Evolutionary conservation across 257 asterid genomes (phyloP), one percentile per base, ranked within the genome.

Genomic region (Solanum corneliomulleri): DNA sequence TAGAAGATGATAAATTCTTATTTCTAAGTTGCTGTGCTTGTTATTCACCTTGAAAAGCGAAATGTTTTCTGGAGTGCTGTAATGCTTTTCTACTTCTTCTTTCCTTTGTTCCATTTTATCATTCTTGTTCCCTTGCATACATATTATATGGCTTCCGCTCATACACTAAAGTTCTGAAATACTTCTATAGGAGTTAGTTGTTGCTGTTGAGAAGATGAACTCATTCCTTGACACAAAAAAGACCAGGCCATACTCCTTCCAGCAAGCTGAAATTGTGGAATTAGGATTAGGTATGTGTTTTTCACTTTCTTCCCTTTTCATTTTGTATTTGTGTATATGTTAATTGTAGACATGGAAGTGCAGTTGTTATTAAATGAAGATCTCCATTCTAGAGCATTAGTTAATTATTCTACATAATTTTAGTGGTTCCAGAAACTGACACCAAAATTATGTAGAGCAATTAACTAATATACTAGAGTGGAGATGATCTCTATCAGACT

Each of bases 181-280:
- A 47, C 83, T 86, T 72, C n/a, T 64, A 77, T 94, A 96, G 98
- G 98, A 95, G 77, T 95, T 95, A 86, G 27, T 85, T 82, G 87
- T 47, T 82, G 98, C 96, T 21, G 94, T 94, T 85, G 97, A 91
- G 82, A 95, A 95, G 91, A 87, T 96, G 82, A 96, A 94, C 89
- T 86, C 92, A 20, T 89, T 88, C 91, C 89, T 94, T 37, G 83
- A 84, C 82, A 90, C 90, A 47, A 95, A 91, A 91, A 89, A 42
- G 88, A 84, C 89, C 20, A 89, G 87, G 31, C 86, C 90, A n/a
- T 88, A 85, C 78, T 86, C 88, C 60, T 89, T 95, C 87, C 91
- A 88, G 83, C 98, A 95, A 90, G 93, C 92, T 82, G 99, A 93
- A 88, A 91, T 95, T 47, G 94, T 90, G 77, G 90, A 88, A 68